phyloP scores from a whole-genome alignment of 305 asterid species.

The Rubia occidens region DNA sequence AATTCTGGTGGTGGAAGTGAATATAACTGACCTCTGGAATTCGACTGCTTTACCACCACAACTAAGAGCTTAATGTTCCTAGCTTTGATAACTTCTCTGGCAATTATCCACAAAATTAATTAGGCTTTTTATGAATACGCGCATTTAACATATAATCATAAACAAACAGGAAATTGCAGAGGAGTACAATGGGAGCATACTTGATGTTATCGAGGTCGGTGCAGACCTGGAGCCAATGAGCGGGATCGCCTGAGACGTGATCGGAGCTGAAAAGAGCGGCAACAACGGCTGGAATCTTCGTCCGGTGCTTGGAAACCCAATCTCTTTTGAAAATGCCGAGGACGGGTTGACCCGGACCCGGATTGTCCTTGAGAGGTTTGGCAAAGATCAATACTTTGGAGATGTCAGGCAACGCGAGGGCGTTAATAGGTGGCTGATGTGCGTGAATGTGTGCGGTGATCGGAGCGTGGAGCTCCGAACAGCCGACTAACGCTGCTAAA shows the following conservation, averaged over 20 bases:
- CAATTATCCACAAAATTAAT: conserved; percentile 14
- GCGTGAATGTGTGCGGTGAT: conserved; percentile 84
- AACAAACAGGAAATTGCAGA: neutral
- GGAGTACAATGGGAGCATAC: conserved; percentile 24
- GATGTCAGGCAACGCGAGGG: conserved; percentile 93
- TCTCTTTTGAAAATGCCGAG: conserved; percentile 60
- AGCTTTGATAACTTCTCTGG: conserved; percentile 62
- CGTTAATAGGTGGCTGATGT: conserved; percentile 72
- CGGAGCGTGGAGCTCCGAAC: conserved; percentile 58
- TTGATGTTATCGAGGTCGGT: conserved; percentile 79
- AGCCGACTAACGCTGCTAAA: conserved; percentile 61
- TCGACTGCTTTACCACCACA: conserved; percentile 54
- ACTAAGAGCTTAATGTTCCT: conserved; percentile 76
- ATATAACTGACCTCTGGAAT: conserved; percentile 49
- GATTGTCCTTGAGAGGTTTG: conserved; percentile 38
- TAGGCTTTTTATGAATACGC: conserved; percentile 7
- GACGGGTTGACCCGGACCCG: conserved; percentile 26
- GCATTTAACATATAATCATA: neutral
- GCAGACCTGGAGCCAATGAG: conserved; percentile 97
- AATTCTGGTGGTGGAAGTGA: conserved; percentile 4
- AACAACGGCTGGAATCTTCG: conserved; percentile 76
- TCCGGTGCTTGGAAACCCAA: conserved; percentile 90
- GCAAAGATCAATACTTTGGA: conserved; percentile 76
- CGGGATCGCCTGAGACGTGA: conserved; percentile 77
- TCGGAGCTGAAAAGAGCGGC: conserved; percentile 64